Percentiles rank a stretch among this genome's conserved stretches.
These are phyloP conservation scores for Penicillium sp. DNA, from an alignment of 2,329 filamentous ascomycete genomes.

Conservation along the genomic window DNA sequence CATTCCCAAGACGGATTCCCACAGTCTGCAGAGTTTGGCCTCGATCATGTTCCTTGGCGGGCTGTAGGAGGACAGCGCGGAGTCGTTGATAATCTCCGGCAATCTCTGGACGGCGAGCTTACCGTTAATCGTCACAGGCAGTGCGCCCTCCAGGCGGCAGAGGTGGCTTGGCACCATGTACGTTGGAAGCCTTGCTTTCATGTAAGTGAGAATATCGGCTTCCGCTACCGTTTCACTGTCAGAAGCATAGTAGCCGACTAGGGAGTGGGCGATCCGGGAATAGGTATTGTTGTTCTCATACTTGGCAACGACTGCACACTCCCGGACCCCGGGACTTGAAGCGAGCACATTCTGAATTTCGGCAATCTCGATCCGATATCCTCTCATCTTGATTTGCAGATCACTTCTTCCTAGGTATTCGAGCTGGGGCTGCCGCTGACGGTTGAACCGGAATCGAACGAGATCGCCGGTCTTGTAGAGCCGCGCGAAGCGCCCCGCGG, in stretches of 20 bases:
- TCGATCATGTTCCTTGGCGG: background rate
- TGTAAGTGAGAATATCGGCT: background rate
- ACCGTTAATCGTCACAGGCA: background rate
- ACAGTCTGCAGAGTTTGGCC: background rate
- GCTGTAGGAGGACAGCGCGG: background rate
- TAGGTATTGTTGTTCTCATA: background rate
- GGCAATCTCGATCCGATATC: background rate
- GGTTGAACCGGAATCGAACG: background rate
- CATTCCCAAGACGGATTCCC: background rate
- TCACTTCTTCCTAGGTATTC: background rate
- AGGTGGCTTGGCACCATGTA: background rate
- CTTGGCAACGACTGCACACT: background rate
- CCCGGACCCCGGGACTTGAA: background rate
- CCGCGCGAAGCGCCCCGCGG: background rate
- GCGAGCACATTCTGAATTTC: background rate
- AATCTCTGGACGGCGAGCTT: background rate
- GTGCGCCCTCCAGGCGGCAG: background rate
- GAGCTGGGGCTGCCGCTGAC: background rate
- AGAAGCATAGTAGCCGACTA: background rate
- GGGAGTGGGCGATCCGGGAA: background rate
- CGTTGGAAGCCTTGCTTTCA: background rate
- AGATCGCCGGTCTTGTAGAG: background rate
- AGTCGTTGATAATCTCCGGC: background rate
- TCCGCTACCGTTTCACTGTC: background rate
- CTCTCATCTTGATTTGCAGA: background rate